Evolutionary conservation across 306 rosid genomes (phyloP).

Genomic region (Rosa persica): DNA sequence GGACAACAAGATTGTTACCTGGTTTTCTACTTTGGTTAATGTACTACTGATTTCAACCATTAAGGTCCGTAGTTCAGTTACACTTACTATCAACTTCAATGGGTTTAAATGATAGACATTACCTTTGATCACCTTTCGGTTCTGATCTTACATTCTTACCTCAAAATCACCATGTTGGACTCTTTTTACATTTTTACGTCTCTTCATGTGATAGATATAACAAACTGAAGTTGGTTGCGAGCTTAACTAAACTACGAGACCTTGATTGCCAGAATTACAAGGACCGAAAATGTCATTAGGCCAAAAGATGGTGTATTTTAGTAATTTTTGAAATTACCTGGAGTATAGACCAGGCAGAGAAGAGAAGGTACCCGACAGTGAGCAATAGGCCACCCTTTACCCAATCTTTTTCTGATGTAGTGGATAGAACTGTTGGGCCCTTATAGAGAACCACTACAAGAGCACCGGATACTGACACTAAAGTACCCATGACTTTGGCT

Average conservation of each 20-base stretch:
- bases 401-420: conserved; percentile 42
- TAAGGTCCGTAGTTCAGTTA: background rate
- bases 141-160: background rate
- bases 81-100: background rate
- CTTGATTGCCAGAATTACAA: background rate
- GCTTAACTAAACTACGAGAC: background rate
- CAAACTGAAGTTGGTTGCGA: background rate
- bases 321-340: conserved; percentile 32
- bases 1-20: background rate
- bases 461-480: conserved; percentile 52
- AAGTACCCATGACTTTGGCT: conserved; percentile 56
- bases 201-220: background rate
- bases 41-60: background rate
- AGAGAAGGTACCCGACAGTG: conserved; percentile 26
- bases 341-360: conserved; percentile 48
- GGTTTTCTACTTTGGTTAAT: background rate
- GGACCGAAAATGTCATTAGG: background rate
- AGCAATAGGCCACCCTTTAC: conserved; percentile 46
- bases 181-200: background rate
- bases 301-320: background rate
- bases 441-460: conserved; percentile 44
- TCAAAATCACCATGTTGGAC: background rate
- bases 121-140: background rate
- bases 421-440: conserved; percentile 36
- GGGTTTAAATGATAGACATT: background rate